Evolutionary conservation across 345 rosid species (phyloP).

Genomic region (Geranium rotundifolium): DNA sequence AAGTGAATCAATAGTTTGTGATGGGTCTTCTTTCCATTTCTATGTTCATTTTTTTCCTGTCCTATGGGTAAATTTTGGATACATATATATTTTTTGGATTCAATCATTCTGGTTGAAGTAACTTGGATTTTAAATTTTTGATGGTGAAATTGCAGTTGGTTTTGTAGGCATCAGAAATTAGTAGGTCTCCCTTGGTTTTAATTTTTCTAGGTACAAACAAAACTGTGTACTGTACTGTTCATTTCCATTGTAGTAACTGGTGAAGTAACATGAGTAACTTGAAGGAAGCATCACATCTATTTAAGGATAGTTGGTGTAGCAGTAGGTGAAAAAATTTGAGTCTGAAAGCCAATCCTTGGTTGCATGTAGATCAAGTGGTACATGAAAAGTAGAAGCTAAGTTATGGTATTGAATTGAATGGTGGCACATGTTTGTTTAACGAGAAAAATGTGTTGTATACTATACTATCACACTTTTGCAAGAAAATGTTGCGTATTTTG

Average conservation of each 20-base stretch:
- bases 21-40: background rate
- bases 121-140: background rate
- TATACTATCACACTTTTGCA: too few species aligned
- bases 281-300: background rate
- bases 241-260: background rate
- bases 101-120: background rate
- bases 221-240: background rate
- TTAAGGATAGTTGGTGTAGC: background rate
- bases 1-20: background rate
- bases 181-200: background rate
- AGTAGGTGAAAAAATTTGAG: background rate
- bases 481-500: too few species aligned
- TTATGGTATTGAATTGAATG: background rate
- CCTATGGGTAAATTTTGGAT: background rate
- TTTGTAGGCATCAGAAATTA: background rate
- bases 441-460: too few species aligned
- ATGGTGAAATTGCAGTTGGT: constrained; percentile 1
- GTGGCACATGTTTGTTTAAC: background rate
- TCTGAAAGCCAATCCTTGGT: background rate
- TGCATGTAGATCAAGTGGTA: background rate
- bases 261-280: background rate
- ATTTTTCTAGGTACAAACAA: background rate
- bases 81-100: background rate
- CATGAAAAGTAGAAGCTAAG: background rate
- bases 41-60: background rate